Evolutionary conservation across 1,284 basidiomycete species (phyloP).

Genomic region (Ustilago shanxiensis): DNA sequence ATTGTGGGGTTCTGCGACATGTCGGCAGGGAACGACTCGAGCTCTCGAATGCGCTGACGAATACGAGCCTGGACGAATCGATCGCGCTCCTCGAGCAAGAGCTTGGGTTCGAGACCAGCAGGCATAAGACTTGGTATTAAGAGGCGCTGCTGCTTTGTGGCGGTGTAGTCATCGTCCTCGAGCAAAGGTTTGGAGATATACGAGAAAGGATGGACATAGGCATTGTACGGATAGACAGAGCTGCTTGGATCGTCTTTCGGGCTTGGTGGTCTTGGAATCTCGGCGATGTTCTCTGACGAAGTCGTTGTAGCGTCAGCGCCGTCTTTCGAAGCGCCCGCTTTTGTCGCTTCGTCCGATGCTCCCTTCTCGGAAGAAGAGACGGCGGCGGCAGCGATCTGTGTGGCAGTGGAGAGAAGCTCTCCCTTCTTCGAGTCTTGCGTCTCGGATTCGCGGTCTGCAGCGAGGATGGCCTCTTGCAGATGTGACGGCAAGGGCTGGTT

Average conservation of each 20-base stretch:
- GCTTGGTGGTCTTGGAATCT: conserved; percentile 47
- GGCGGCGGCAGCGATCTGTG: conserved; percentile 82
- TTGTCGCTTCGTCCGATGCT: conserved; percentile 75
- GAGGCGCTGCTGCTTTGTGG: conserved; percentile 82
- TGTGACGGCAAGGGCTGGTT: conserved; percentile 84
- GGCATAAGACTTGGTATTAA: conserved; percentile 91
- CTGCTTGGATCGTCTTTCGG: conserved; percentile 79
- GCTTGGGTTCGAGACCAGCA: conserved; percentile 89
- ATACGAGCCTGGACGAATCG: conserved; percentile 90
- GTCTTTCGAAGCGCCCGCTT: conserved; percentile 31
- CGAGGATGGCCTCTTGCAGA: conserved; percentile 80
- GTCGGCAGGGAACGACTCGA: conserved; percentile 85
- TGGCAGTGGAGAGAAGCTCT: conserved; percentile 75
- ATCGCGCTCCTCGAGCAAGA: conserved; percentile 90
- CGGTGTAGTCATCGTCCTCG: conserved; percentile 66
- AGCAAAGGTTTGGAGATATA: conserved; percentile 70
- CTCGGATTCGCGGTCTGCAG: conserved; percentile 65
- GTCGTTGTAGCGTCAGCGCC: conserved; percentile 19
- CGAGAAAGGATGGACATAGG: conserved; percentile 87
- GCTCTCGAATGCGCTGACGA: conserved; percentile 87
- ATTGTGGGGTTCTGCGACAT: conserved; percentile 72
- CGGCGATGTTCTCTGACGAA: conserved; percentile 58
- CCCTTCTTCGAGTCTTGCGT: conserved; percentile 73
- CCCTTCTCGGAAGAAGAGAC: conserved; percentile 71
- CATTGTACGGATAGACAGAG: conserved; percentile 93